Percentiles rank a stretch among this genome's conserved stretches.
These are phyloP conservation scores for Pisolithus microcarpus DNA, from an alignment of 768 basidiomycete species.

Conservation along the genomic window DNA sequence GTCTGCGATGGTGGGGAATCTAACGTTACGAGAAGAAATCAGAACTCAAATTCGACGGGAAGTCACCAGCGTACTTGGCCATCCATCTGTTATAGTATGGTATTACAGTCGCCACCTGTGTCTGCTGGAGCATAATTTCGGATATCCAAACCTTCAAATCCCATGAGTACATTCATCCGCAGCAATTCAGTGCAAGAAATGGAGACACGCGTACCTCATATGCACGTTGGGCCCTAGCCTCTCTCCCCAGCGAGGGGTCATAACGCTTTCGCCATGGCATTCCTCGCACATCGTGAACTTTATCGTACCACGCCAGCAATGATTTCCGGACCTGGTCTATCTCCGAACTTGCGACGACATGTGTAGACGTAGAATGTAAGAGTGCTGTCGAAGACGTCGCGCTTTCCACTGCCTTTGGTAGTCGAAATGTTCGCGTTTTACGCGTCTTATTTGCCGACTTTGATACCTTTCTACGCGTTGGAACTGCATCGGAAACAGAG, in stretches of 20 bases:
- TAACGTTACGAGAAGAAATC: constrained; percentile 18
- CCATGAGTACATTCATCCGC: neutral
- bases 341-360: constrained; percentile 33
- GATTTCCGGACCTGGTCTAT: constrained; percentile 39
- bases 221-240: constrained; percentile 74
- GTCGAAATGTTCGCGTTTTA: constrained; percentile 9
- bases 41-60: too few species aligned
- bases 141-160: constrained; percentile 70
- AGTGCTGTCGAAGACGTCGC: neutral
- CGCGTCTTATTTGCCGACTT: constrained; percentile 11
- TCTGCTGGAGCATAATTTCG: constrained; percentile 96
- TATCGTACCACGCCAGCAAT: constrained; percentile 65
- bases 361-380: constrained; percentile 41
- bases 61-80: constrained; percentile 44
- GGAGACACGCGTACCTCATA: constrained; percentile 64
- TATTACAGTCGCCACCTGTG: constrained; percentile 89
- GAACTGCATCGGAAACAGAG: constrained; percentile 10
- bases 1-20: constrained; percentile 76
- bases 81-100: constrained; percentile 92
- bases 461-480: constrained; percentile 2
- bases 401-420: neutral
- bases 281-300: constrained; percentile 55
- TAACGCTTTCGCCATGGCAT: constrained; percentile 92
- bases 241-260: constrained; percentile 42
- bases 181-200: neutral